Evolutionary conservation across 2,329 filamentous ascomycete species (phyloP), one percentile per base, ranked within the genome.

Genomic region (Alternaria gaisen): DNA sequence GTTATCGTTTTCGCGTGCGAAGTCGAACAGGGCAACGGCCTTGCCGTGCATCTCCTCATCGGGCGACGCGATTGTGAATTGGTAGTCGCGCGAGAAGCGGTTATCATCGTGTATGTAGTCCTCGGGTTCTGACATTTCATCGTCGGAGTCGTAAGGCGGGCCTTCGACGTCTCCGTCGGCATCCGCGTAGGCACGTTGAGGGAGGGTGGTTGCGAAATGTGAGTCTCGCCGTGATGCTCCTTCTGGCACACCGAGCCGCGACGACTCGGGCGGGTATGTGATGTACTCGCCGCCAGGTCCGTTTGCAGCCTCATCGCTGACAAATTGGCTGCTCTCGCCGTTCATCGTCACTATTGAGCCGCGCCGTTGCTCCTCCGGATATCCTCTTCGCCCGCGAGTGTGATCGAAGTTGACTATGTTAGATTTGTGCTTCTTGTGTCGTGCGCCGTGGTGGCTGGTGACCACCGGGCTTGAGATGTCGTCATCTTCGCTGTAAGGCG

Each of bases 41-140:
- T 97, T 97, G 50, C 95, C 95, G 74, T 97, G 94, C 87, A 97
- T 97, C 78, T 98, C 93, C 80, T 98, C 94, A 77, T 98, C 95
- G 5, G 94, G 93, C 14, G 92, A 96, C 16, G 92, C 94, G 70
- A 97, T 97, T 18, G 93, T 96, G 77, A 97, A 97, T 71, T 96
- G 92, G 77, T 97, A 97, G 79, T 97, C 92, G 67, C 91, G 88
- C 46, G 93, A 96, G 79, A 94, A 97, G 71, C 93, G 88, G 56
- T 90, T 92, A 75, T 92, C 86, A 73, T 93, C 90, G 40, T 79
- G 75, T 54, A 80, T 77, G 56, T 73, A 80, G 68, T 88, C 86
- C 60, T 86, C 77, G 3, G 72, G 71, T 43, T 77, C 76, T 10
- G 76, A 78, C 71, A 86, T 86, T 18, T 83, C 84, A 30, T 84